Percentiles rank a stretch among this genome's conserved stretches.
Conservation (phyloP, 2,329 filamentous ascomycete species). For the Pseudogymnoascus sp. region DNA sequence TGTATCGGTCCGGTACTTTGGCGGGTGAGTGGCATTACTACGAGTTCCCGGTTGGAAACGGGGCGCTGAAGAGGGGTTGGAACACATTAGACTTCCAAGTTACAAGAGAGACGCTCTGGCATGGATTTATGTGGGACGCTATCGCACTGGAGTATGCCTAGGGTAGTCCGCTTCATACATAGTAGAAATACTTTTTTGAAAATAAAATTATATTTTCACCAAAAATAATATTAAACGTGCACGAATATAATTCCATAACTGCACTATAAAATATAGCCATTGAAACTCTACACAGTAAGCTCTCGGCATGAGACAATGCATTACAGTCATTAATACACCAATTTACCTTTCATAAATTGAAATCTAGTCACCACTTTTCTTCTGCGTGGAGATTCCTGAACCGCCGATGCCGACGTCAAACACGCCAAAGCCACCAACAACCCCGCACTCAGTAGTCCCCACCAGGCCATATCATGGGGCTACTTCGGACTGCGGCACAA, state of each 20-base stretch:
- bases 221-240: not conserved
- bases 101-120: slow-evolving; percentile 31
- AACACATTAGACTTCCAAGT: slow-evolving; percentile 34
- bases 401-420: not conserved
- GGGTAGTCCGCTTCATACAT: not conserved
- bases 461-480: not conserved
- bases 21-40: slow-evolving; percentile 37
- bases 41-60: slow-evolving; percentile 30
- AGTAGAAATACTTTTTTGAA: not conserved
- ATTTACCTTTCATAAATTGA: not conserved
- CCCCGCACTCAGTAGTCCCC: not conserved
- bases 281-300: not conserved
- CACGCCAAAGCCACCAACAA: not conserved
- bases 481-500: not conserved
- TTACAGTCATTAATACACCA: not conserved
- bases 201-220: not conserved
- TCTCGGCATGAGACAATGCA: not conserved
- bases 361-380: not conserved
- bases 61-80: slow-evolving; percentile 28
- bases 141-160: slow-evolving; percentile 30
- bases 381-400: not conserved
- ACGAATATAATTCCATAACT: not conserved
- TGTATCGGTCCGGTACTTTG: slow-evolving; percentile 36
- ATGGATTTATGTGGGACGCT: slow-evolving; percentile 37
- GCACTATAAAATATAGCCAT: not conserved